Evolutionary conservation across 2,329 filamentous ascomycete genomes (phyloP).

Genomic region (Diaporthe destruens): DNA sequence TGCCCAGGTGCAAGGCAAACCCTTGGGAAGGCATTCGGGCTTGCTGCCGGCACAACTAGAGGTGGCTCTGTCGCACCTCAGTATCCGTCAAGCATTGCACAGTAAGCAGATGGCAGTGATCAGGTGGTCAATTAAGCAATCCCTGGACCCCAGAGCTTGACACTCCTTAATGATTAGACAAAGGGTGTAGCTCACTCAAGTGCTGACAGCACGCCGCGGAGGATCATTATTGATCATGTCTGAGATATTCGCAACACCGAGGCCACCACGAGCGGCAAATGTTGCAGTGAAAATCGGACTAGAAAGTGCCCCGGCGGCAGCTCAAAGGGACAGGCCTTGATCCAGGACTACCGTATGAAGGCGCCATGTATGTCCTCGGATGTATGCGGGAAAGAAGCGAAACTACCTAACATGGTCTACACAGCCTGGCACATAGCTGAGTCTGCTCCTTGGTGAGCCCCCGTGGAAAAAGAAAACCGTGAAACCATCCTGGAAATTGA

Average conservation of each 20-base stretch:
- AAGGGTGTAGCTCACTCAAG: constrained; percentile 67
- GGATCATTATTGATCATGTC: constrained; percentile 69
- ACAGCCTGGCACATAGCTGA: too few species aligned
- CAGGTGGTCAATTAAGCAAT: not conserved
- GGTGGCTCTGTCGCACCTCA: constrained; percentile 65
- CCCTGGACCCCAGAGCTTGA: not conserved
- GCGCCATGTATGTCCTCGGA: too few species aligned
- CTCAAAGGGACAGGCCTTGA: constrained; percentile 70
- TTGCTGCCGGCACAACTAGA: constrained; percentile 67
- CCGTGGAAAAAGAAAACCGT: not conserved
- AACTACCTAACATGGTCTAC: too few species aligned
- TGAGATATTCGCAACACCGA: constrained; percentile 69
- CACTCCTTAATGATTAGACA: not conserved
- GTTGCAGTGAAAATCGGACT: constrained; percentile 71
- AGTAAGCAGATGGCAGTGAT: constrained; percentile 46
- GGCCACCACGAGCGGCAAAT: constrained; percentile 63
- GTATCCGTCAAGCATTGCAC: constrained; percentile 66
- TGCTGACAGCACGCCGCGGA: constrained; percentile 64
- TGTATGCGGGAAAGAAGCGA: constrained; percentile 52
- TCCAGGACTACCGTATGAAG: constrained; percentile 57
- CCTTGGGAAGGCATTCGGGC: constrained; percentile 46
- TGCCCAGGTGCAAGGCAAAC: constrained; percentile 16
- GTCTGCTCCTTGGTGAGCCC: not conserved
- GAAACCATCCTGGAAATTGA: not conserved
- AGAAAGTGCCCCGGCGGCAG: constrained; percentile 69